A percentile compares a stretch with the other conserved stretches of the same genome.
phyloP scores from a whole-genome alignment of 345 rosid species.

The Fremontodendron californicum region DNA sequence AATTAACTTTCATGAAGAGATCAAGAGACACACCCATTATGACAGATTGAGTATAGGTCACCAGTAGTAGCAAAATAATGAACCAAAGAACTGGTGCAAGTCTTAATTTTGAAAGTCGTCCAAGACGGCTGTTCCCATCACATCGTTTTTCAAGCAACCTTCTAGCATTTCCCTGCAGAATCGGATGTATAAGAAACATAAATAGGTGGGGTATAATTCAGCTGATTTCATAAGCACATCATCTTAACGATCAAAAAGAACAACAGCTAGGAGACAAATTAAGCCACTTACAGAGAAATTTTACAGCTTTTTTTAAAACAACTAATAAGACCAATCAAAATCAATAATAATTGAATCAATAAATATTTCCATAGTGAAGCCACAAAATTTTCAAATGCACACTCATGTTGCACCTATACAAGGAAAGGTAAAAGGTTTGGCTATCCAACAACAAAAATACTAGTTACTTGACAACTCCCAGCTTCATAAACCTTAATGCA shows the following conservation, averaged over 20 bases:
- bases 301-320: not conserved
- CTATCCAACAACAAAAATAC: constrained; percentile 1
- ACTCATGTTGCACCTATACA: not conserved
- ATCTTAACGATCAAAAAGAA: not conserved
- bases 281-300: not conserved
- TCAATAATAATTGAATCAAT: not conserved
- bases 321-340: not conserved
- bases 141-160: constrained; percentile 78
- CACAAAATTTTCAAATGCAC: not conserved
- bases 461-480: not conserved
- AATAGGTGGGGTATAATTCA: not conserved
- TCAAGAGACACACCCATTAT: constrained; percentile 48
- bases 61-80: constrained; percentile 58
- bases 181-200: constrained; percentile 6
- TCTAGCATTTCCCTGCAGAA: constrained; percentile 88
- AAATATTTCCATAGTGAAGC: constrained; percentile 6
- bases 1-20: constrained; percentile 15
- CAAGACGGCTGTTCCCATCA: constrained; percentile 64
- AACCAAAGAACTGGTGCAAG: constrained; percentile 86
- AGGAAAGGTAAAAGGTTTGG: not conserved
- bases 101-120: constrained; percentile 74
- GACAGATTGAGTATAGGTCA: constrained; percentile 68
- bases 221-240: not conserved
- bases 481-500: constrained; percentile 2
- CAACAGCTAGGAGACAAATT: not conserved